Base-by-base conservation (phyloP, 345 rosid species). In the Nasturtium officinale region DNA sequence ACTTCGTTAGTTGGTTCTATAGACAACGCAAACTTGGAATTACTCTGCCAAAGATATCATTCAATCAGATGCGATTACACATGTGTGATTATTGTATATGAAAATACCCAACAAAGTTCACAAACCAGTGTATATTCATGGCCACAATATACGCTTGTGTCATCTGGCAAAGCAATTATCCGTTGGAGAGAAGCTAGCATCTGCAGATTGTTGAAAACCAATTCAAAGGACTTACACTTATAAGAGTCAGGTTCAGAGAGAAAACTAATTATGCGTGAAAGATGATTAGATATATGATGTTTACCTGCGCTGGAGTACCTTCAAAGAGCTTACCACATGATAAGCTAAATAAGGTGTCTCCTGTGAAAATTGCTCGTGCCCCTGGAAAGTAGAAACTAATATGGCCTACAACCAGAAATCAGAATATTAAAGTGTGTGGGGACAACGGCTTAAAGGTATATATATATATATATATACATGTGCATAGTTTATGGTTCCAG, bases 321-420 rank as follows among this genome's bases (percentile, higher is more conserved):
- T 94, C 98, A 51, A 94, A 88, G 67, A 94, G 97, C 83, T 88
- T 94, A 82, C 98, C 98, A 78, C 98, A 94, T 33, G 97, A 91
- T 82, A 94, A 84, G 89, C 98, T 94, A 76, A 91, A 91, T 80
- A 94, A 83, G 20, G 97, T 87, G 83, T 94, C 98, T 55, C 96
- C 98, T 0, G 96, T 82, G 74, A 94, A 91, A 63, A 94, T 83
- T 6, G 86, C 90, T 53, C 90, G 85, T 32, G 98, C 84, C 58
- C 92, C 85, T 46, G 95, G 96, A 76, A 94, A 94, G 85, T 91
- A 85, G 79, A 94, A 89, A 80, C 98, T 94, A 59, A 94, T 86
- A 68, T 94, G 98, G 46, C 98, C 98, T 94, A 80, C 85, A 76
- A 25, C 13, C 21, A 29, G 6, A 59, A 63, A 61, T 66, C 20